These are phyloP conservation scores for Pichia kudriavzevii DNA, from an alignment of 1,139 yeast genomes.

Conservation along the genomic window DNA sequence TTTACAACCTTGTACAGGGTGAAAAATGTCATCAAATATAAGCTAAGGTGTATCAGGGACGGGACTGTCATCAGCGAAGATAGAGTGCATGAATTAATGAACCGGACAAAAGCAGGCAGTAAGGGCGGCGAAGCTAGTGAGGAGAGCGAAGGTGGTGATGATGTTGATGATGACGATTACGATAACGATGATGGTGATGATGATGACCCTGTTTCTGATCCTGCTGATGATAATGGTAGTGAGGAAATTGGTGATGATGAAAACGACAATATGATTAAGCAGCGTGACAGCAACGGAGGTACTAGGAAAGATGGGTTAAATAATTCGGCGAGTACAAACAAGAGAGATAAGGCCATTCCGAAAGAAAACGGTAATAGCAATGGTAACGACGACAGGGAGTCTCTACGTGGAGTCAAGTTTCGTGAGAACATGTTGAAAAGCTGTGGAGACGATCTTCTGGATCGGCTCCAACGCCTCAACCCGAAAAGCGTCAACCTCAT, in stretches of 20 bases:
- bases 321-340: no score
- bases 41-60: slow-evolving; percentile 47
- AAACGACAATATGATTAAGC: slow-evolving; percentile 14
- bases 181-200: slow-evolving; percentile 17
- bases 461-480: slow-evolving; percentile 22
- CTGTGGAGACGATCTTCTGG: slow-evolving; percentile 25
- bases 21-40: slow-evolving; percentile 65
- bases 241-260: slow-evolving; percentile 15
- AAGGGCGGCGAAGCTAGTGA: slow-evolving; percentile 22
- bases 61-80: slow-evolving; percentile 36
- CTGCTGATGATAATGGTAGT: slow-evolving; percentile 21
- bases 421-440: slow-evolving; percentile 28
- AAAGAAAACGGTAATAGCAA: no score
- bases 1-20: slow-evolving; percentile 54
- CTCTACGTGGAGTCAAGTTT: no score
- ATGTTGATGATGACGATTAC: slow-evolving; percentile 16
- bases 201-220: slow-evolving; percentile 22
- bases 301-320: no score
- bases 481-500: slow-evolving; percentile 26
- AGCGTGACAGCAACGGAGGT: slow-evolving; percentile 19
- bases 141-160: slow-evolving; percentile 16
- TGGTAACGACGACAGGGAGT: no score
- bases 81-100: slow-evolving; percentile 39
- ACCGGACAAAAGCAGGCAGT: slow-evolving; percentile 11
- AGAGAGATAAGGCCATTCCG: no score